A percentile compares a stretch with the other conserved stretches of the same genome.
phyloP scores from a whole-genome alignment of 768 basidiomycete genomes.

The Lactarius psammicola region DNA sequence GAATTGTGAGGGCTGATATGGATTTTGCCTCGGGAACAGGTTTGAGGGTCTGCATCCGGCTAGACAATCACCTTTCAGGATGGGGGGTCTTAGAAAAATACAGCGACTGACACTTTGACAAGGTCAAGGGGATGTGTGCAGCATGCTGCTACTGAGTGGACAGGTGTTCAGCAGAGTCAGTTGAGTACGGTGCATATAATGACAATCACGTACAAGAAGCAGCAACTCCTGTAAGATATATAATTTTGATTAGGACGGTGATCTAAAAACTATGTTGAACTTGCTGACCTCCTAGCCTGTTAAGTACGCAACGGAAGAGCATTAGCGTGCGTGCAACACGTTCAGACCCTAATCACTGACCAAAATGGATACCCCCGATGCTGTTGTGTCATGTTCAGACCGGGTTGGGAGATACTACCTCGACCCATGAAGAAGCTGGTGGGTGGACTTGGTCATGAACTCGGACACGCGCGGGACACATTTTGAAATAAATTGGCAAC shows the following conservation, averaged over 20 bases:
- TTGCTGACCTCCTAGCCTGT: conserved; percentile 39
- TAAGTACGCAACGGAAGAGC: not conserved
- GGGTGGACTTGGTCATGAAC: not conserved
- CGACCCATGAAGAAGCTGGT: not conserved
- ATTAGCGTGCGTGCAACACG: not conserved
- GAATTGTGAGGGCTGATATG: conserved; percentile 63
- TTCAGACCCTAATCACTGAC: conserved; percentile 21
- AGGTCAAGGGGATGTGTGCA: conserved; percentile 83
- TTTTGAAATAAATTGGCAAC: not conserved
- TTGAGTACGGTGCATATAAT: not conserved
- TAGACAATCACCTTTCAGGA: conserved; percentile 33
- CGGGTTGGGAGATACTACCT: not conserved
- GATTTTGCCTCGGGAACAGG: conserved; percentile 46
- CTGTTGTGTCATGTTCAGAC: conserved; percentile 9
- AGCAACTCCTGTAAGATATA: conserved; percentile 34
- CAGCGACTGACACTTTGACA: conserved; percentile 65
- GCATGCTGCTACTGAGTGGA: conserved; percentile 66
- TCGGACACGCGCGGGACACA: not conserved
- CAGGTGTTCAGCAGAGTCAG: conserved; percentile 5
- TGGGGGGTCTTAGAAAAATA: conserved; percentile 31
- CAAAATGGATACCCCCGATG: conserved; percentile 27
- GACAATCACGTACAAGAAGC: conserved; percentile 36
- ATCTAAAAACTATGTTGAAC: not conserved
- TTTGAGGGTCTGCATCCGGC: conserved; percentile 78
- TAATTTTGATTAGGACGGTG: not conserved